Conservation (phyloP, 148 eudicot genomes). For the Amaranthus palmeri region DNA sequence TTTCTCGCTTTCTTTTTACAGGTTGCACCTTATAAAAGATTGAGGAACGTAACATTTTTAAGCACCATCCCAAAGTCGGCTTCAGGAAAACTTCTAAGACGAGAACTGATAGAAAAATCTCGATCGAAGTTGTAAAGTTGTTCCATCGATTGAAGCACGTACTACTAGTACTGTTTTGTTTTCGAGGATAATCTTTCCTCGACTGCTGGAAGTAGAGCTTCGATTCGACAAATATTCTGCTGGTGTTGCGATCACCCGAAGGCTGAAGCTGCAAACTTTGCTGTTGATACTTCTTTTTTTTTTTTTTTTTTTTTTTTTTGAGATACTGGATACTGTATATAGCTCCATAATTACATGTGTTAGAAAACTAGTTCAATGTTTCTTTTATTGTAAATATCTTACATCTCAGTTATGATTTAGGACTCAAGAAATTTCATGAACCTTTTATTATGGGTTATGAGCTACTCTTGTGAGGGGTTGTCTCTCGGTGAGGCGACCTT, state of each 20-base stretch:
- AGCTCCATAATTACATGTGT: background rate
- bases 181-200: no score
- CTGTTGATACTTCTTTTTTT: background rate
- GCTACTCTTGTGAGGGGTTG: no score
- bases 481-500: no score
- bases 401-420: no score
- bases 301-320: no score
- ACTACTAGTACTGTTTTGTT: background rate
- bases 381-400: no score
- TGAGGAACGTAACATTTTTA: constrained; percentile 44
- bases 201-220: no score
- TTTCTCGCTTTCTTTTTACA: constrained; percentile 14
- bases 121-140: constrained; percentile 37
- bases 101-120: constrained; percentile 49
- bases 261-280: background rate
- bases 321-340: background rate
- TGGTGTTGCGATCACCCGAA: background rate
- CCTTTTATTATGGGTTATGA: no score
- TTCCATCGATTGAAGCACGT: no score
- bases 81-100: constrained; percentile 54
- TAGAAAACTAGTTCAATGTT: no score
- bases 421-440: no score
- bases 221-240: background rate
- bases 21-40: constrained; percentile 69
- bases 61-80: constrained; percentile 51